A percentile compares a stretch with the other conserved stretches of the same genome.
Conservation (phyloP, 192 early-diverging fungal genomes). For the Cladochytrium replicatum region DNA sequence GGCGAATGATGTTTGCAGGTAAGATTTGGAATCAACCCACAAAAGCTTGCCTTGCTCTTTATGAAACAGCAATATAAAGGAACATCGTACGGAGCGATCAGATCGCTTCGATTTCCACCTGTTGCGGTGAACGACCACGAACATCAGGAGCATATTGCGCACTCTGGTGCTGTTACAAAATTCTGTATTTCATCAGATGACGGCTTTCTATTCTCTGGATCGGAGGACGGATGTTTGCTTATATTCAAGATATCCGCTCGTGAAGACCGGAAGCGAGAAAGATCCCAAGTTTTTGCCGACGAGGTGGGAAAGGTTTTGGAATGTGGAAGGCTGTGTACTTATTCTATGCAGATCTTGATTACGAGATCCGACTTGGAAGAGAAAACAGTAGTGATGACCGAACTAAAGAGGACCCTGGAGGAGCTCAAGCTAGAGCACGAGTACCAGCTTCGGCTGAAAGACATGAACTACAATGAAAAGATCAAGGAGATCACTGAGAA, state of each 20-base stretch:
- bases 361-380: conserved; percentile 53
- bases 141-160: conserved; percentile 44
- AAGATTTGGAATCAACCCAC: conserved; percentile 2
- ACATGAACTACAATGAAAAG: conserved; percentile 54
- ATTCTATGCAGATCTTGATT: conserved; percentile 34
- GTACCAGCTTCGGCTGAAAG: conserved; percentile 50
- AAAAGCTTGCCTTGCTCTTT: background rate
- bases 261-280: conserved; percentile 21
- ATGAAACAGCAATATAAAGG: conserved; percentile 15
- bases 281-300: conserved; percentile 32
- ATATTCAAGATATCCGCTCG: conserved; percentile 36
- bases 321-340: background rate
- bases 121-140: conserved; percentile 25
- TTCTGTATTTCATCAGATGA: conserved; percentile 39
- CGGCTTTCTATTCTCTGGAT: conserved; percentile 34
- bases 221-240: conserved; percentile 41
- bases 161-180: conserved; percentile 30
- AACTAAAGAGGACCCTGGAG: conserved; percentile 37
- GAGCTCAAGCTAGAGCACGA: conserved; percentile 55
- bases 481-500: conserved; percentile 46
- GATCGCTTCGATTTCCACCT: conserved; percentile 41
- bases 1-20: conserved; percentile 52
- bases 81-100: conserved; percentile 29
- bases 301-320: conserved; percentile 26
- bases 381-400: conserved; percentile 34